Conservation (phyloP, 2,329 filamentous ascomycete species). For the Fusarium sp. region DNA sequence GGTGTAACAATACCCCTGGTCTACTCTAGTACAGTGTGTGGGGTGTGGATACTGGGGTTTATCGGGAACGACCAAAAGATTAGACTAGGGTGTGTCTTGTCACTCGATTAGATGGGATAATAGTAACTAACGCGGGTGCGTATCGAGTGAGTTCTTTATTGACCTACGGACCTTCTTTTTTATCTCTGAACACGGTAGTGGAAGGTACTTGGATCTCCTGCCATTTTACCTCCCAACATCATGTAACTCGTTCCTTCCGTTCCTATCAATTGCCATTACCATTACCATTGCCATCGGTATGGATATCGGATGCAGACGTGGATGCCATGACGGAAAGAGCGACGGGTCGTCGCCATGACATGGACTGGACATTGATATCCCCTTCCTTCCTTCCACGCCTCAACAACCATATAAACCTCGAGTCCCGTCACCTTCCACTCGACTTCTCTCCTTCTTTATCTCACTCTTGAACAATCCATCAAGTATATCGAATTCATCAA, state of each 20-base stretch:
- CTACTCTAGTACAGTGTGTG: slow-evolving; percentile 11
- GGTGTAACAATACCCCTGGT: slow-evolving; percentile 21
- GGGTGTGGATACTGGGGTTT: slow-evolving; percentile 38
- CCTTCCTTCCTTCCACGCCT: slow-evolving; percentile 7
- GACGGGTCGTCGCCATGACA: background rate
- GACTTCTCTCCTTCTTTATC: slow-evolving; percentile 7
- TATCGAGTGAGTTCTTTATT: slow-evolving; percentile 35
- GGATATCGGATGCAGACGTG: slow-evolving; percentile 24
- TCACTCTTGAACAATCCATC: background rate
- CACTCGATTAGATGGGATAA: slow-evolving; percentile 43
- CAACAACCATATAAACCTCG: slow-evolving; percentile 38
- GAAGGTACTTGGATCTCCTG: slow-evolving; percentile 16
- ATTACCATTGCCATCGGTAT: slow-evolving; percentile 12
- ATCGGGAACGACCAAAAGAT: slow-evolving; percentile 39
- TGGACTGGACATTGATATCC: background rate
- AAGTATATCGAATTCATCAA: slow-evolving; percentile 18
- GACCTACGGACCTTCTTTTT: background rate
- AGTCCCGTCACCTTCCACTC: slow-evolving; percentile 21
- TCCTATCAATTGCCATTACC: background rate
- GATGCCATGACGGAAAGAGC: slow-evolving; percentile 32
- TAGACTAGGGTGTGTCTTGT: slow-evolving; percentile 30
- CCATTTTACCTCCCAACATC: slow-evolving; percentile 8
- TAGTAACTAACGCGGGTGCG: slow-evolving; percentile 28
- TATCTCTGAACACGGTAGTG: slow-evolving; percentile 23
- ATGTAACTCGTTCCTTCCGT: background rate